These are phyloP conservation scores for Dioscorea dumetorum DNA, from an alignment of 106 monocot species.

Conservation along the genomic window DNA sequence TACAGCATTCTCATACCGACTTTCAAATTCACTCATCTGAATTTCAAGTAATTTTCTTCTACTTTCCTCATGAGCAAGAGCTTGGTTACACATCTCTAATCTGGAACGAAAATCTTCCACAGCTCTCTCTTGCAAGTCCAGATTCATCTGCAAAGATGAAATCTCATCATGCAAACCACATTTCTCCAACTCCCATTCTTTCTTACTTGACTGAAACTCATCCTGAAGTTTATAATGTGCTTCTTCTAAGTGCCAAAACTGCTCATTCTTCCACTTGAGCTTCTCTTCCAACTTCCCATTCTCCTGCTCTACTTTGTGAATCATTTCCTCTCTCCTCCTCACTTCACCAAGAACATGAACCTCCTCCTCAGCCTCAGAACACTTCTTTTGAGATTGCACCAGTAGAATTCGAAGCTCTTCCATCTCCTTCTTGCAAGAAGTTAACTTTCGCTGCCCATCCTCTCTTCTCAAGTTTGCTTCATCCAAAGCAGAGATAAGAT, in stretches of 20 bases:
- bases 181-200: constrained; percentile 61
- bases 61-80: constrained; percentile 76
- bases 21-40: constrained; percentile 56
- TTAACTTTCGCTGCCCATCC: constrained; percentile 24
- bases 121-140: constrained; percentile 51
- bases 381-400: constrained; percentile 43
- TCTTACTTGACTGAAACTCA: constrained; percentile 33
- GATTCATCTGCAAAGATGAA: constrained; percentile 33
- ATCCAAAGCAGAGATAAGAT: constrained; percentile 47
- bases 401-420: constrained; percentile 39
- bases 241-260: constrained; percentile 86
- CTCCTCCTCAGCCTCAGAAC: constrained; percentile 40
- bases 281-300: constrained; percentile 31
- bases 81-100: constrained; percentile 72
- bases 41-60: constrained; percentile 71
- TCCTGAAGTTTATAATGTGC: constrained; percentile 53
- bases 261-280: constrained; percentile 92
- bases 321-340: constrained; percentile 46
- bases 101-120: constrained; percentile 36
- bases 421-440: constrained; percentile 37
- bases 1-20: constrained; percentile 44
- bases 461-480: constrained; percentile 38
- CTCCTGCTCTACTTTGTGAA: constrained; percentile 50
- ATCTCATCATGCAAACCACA: constrained; percentile 43
- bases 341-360: constrained; percentile 36